A percentile compares a stretch with the other conserved stretches of the same genome.
Evolutionary conservation across 768 basidiomycete genomes (phyloP).

Genomic region (Scleroderma bovista): DNA sequence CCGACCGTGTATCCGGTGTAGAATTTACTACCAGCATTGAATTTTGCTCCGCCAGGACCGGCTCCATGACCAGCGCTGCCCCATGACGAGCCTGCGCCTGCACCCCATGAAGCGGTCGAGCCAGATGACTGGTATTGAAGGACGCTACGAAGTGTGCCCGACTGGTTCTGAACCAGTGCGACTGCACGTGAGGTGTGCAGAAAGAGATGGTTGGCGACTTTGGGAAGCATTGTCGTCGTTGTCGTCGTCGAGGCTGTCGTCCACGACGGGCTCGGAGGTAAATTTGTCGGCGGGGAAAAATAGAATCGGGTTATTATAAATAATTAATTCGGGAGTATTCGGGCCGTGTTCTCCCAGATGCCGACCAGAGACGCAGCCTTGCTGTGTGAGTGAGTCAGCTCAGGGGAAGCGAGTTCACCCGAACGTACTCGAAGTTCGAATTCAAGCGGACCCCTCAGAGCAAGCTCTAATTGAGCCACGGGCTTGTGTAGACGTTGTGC

Average conservation of each 20-base stretch:
- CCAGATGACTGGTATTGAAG: constrained; percentile 58
- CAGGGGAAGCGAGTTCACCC: too few relatives aligned
- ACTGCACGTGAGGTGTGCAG: constrained; percentile 74
- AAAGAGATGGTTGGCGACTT: constrained; percentile 74
- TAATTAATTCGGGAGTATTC: too few relatives aligned
- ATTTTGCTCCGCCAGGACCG: constrained; percentile 69
- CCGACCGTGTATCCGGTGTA: constrained; percentile 63
- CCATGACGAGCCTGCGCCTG: constrained; percentile 46
- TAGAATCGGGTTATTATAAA: too few relatives aligned
- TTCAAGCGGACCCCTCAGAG: too few relatives aligned
- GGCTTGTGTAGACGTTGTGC: too few relatives aligned
- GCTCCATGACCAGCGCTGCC: constrained; percentile 45
- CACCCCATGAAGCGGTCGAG: constrained; percentile 33
- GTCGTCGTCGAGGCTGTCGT: background rate
- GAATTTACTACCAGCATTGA: constrained; percentile 65
- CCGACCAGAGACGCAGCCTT: too few relatives aligned
- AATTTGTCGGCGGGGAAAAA: too few relatives aligned
- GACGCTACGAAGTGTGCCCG: constrained; percentile 66
- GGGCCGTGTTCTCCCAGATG: too few relatives aligned
- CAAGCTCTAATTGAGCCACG: too few relatives aligned
- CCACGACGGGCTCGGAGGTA: background rate
- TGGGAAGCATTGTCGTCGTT: constrained; percentile 60
- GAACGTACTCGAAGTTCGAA: too few relatives aligned
- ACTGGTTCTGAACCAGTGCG: constrained; percentile 69
- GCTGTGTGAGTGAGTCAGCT: too few relatives aligned